Base-by-base conservation (phyloP, 306 rosid genomes). In the Citrullus colocynthis region DNA sequence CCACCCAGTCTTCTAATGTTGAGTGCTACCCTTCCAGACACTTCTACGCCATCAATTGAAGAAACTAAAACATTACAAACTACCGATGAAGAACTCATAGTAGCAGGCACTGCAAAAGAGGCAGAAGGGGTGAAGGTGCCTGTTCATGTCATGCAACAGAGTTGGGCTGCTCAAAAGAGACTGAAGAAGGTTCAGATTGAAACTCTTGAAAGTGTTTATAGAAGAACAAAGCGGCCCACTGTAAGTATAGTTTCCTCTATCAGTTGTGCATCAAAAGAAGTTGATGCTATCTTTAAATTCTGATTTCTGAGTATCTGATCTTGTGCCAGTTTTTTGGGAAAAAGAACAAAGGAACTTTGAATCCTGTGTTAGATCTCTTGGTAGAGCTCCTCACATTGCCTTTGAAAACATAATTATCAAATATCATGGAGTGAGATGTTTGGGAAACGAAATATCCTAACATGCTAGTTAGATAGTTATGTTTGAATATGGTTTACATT, bases 161-260 rank as follows among this genome's bases (percentile, higher is more conserved):
- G 56, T 44, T 90, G 97, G 89, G 77, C 86, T 74, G 88, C 89
- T 63, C 90, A 85, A 80, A 95, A 91, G 92, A 85, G 96, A 84
- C 73, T 90, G 81, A 95, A 95, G 85, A 92, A 90, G 85, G 82
- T 81, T 55, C 96, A 92, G 11, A 59, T 90, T 64, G 88, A 89
- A 88, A 92, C 99, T 80, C 86, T 92, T 57, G 97, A 95, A 83
- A 86, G 87, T 65, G 85, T 95, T 39, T 90, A 89, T 75, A 82
- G 84, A 79, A 92, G 91, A 85, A 79, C 97, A 69, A 92, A 89
- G 84, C 92, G 97, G 16, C 99, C 99, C 78, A 90, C 97, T 66
- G 97, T 95, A 86, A 89, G 99, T 85, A 79, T 41, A 65, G 9
- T 67, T 83, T 83, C 7, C 58, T 71, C 20, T 34, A 7, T 52